phyloP scores from a whole-genome alignment of 2,329 filamentous ascomycete species.

The Tolypocladium tropicale region DNA sequence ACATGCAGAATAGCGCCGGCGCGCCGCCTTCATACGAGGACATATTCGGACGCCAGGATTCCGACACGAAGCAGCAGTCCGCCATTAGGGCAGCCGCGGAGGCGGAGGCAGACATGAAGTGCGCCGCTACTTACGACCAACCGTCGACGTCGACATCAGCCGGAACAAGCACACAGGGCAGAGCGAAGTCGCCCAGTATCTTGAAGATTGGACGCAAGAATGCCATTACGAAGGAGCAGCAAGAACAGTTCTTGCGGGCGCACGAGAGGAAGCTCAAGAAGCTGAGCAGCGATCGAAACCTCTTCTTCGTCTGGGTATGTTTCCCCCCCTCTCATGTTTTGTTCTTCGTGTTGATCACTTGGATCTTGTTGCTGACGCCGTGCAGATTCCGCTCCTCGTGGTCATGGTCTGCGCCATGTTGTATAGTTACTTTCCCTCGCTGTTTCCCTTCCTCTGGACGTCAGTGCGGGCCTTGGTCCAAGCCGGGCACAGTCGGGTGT shows the following conservation, averaged over 20 bases:
- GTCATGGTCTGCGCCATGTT: constrained; percentile 38
- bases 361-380: constrained; percentile 10
- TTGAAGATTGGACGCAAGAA: constrained; percentile 54
- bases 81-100: constrained; percentile 48
- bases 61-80: constrained; percentile 48
- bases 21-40: constrained; percentile 71
- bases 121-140: constrained; percentile 41
- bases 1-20: constrained; percentile 35
- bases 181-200: constrained; percentile 30
- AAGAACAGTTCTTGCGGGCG: constrained; percentile 50
- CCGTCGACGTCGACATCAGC: constrained; percentile 9
- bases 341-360: background rate
- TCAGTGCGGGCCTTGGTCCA: constrained; percentile 21
- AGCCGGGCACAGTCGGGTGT: constrained; percentile 11
- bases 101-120: constrained; percentile 48
- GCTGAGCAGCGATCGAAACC: constrained; percentile 51
- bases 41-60: constrained; percentile 52
- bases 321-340: no score
- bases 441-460: constrained; percentile 25
- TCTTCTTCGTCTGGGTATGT: constrained; percentile 60
- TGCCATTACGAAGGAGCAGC: constrained; percentile 54
- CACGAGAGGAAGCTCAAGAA: constrained; percentile 54
- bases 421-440: constrained; percentile 40
- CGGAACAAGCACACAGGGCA: constrained; percentile 23
- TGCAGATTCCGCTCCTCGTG: constrained; percentile 38